Conservation (phyloP, 257 asterid genomes). For the Penstemon barbatus region DNA sequence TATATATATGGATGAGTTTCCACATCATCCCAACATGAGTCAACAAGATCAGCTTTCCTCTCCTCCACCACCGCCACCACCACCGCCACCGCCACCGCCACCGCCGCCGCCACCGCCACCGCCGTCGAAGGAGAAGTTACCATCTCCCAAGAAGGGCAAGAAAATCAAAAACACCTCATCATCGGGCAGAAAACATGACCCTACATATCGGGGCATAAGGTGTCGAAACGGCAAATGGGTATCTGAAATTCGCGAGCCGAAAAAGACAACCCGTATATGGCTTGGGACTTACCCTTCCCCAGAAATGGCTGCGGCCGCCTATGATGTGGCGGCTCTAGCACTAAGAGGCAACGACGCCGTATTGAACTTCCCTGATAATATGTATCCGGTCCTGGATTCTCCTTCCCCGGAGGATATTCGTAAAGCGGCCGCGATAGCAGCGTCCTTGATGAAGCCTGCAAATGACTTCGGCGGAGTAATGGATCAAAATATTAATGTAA, state of each 20-base stretch:
- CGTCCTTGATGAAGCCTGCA: constrained; percentile 28
- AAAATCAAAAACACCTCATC: constrained; percentile 26
- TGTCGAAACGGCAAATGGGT: constrained; percentile 58
- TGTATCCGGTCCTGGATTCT: constrained; percentile 34
- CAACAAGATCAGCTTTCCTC: constrained; percentile 18
- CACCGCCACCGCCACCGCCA: constrained; percentile 3
- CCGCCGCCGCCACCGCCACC: background rate
- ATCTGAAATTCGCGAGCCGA: constrained; percentile 53
- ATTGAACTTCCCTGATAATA: constrained; percentile 38
- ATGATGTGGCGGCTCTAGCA: constrained; percentile 49
- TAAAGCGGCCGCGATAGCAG: constrained; percentile 41
- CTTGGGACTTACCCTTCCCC: constrained; percentile 47
- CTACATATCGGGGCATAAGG: constrained; percentile 42
- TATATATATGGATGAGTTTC: constrained; percentile 47
- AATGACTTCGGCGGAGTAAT: background rate
- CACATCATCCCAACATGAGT: constrained; percentile 19
- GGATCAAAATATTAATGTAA: background rate
- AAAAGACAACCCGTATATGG: constrained; percentile 45
- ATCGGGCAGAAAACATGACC: constrained; percentile 37
- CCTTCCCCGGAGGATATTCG: constrained; percentile 38
- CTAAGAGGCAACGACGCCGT: constrained; percentile 33
- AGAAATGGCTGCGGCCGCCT: constrained; percentile 58
- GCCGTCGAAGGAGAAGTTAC: background rate
- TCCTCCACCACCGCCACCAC: background rate
- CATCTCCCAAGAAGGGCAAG: constrained; percentile 23